Base-by-base conservation (phyloP, 306 rosid species). In the Nissolia schottii region DNA sequence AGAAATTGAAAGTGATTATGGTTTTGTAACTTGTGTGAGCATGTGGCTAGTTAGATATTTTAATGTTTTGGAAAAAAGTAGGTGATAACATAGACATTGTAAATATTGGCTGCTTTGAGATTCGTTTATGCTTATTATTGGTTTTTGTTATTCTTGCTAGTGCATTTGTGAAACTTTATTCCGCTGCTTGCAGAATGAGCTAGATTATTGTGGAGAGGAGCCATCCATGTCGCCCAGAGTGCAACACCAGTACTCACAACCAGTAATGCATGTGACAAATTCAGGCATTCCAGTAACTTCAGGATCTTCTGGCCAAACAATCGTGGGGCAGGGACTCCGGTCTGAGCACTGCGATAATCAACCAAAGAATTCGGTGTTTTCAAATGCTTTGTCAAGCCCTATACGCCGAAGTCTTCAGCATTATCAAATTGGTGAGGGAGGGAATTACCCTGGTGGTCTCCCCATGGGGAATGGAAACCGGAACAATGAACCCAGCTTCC, bases 181-280 rank as follows among this genome's bases (percentile, higher is more conserved):
- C 32, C 46, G 51, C 38, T 75, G 23, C 49, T 35, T 70, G 76
- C 82, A 92, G 97, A 86, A 89, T 78, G 97, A 89, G 81, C 64
- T 92, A 66, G 97, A 92, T 68, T 87, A 68, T 58, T 65, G 84
- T 65, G 97, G 88, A 46, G 97, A 92, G 79, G 97, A 92, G 70
- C 92, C 87, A 29, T 80, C 89, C 15, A 62, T 86, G 92, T 92
- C 97, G 7, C 93, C 97, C 1, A 85, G 92, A 54, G 84, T 12
- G 59, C 96, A 80, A 53, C 85, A 89, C 20, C 97, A 89, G 67
- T 88, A 85, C 13, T 69, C 77, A 53, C 97, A 85, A 80, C 81
- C 90, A 32, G 68, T 70, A 24, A 62, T 68, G 82, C 84, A 84
- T 64, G 82, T 81, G 14, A 48, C 80, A 38, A 82, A 78, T 80